phyloP scores from a whole-genome alignment of 2,329 filamentous ascomycete genomes.

The Cercospora citrullina region DNA sequence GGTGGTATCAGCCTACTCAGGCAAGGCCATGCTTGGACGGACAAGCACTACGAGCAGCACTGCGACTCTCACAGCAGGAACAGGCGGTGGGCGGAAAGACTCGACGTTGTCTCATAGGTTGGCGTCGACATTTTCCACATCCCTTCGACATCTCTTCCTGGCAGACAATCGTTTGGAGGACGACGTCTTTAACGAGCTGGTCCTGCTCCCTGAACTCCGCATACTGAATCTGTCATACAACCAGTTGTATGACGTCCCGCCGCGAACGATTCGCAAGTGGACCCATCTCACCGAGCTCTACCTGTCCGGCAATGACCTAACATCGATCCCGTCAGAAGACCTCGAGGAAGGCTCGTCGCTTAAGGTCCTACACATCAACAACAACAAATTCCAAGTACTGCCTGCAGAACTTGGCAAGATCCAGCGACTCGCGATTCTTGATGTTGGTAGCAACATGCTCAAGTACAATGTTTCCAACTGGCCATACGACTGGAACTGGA shows the following conservation, averaged over 20 bases:
- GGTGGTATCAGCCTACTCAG: slow-evolving; percentile 75
- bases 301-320: slow-evolving; percentile 90
- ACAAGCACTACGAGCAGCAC: slow-evolving; percentile 72
- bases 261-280: slow-evolving; percentile 85
- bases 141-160: slow-evolving; percentile 78
- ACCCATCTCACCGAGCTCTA: slow-evolving; percentile 88
- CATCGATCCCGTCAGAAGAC: slow-evolving; percentile 87
- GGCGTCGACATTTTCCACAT: slow-evolving; percentile 83
- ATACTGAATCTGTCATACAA: slow-evolving; percentile 95
- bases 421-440: slow-evolving; percentile 84
- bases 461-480: slow-evolving; percentile 99
- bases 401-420: slow-evolving; percentile 94
- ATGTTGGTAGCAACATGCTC: slow-evolving; percentile 90
- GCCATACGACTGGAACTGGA: slow-evolving; percentile 99
- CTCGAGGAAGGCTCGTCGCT: slow-evolving; percentile 85
- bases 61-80: slow-evolving; percentile 58
- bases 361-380: slow-evolving; percentile 91
- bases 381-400: slow-evolving; percentile 95
- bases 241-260: slow-evolving; percentile 86
- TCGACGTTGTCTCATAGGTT: slow-evolving; percentile 79
- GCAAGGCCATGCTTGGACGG: slow-evolving; percentile 56
- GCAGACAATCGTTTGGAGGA: slow-evolving; percentile 94
- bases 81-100: slow-evolving; percentile 73
- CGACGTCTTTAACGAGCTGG: slow-evolving; percentile 91
- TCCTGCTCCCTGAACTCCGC: slow-evolving; percentile 76